Evolutionary conservation across 495 filamentous ascomycete genomes (phyloP), one percentile per base, ranked within the genome.

Genomic region (Podospora comata): DNA sequence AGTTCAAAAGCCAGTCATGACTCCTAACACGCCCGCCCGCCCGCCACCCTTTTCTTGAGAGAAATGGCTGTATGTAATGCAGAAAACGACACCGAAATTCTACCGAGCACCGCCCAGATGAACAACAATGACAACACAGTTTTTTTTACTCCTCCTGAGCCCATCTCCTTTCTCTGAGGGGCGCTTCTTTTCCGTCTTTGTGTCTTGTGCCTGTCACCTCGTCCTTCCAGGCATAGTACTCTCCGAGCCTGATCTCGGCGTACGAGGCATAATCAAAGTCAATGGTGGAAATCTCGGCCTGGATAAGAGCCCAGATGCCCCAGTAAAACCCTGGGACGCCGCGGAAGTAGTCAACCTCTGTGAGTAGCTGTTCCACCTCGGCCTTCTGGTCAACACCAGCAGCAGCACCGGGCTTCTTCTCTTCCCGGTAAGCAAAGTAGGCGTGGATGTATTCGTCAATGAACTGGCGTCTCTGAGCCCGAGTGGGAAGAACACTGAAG

Each of bases 241-340:
- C 95, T 54, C 91, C 91, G 9, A 99, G 81, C 66, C 96, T 84
- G 4, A 90, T 75, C 76, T 97, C 92, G 26, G 94, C 96, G 79
- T 98, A 99, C 27, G 86, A 85, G 48, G 92, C 92, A 72, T 98
- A 99, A 79, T 99, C 93, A 74, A 99, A 99, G 76, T 98, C 93
- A 70, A 99, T 98, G 67, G 94, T 88, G 4, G 91, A 94, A 70
- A 99, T 98, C 19, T 88, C 91, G 2, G 93, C 92, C 81, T 99
- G 96, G 73, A 99, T 97, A 62, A 98, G 84, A 9, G 93, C 91
- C 96, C 96, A 98, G 61, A 97, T 91, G 26, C 95, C 96, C 92
- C 90, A 92, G 74, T 84, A 85, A 67, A 99, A 90, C 11, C 95
- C 95, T 0, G 95, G 96, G 13, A 97, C 84, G 65, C 94, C 95